phyloP scores from a whole-genome alignment of 352 stramenopile genomes.

The Phytophthora megakarya region DNA sequence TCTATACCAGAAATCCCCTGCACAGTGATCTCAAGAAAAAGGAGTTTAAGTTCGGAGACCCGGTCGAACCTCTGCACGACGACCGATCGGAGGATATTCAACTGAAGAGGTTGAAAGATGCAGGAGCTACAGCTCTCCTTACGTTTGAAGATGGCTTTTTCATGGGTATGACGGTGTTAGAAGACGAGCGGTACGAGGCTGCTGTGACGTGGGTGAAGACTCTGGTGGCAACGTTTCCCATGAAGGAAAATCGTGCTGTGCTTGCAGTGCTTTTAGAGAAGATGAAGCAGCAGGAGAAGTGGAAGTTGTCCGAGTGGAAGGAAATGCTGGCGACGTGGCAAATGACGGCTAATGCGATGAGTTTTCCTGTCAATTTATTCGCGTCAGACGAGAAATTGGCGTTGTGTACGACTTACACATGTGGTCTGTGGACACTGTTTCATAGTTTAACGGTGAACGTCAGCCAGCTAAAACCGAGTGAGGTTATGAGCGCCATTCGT shows the following conservation, averaged over 20 bases:
- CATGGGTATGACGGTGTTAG: constrained; percentile 56
- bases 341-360: constrained; percentile 39
- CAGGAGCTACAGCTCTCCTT: constrained; percentile 58
- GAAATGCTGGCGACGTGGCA: constrained; percentile 63
- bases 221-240: constrained; percentile 56
- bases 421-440: constrained; percentile 79
- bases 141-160: constrained; percentile 76
- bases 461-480: constrained; percentile 44
- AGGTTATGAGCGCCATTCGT: constrained; percentile 62
- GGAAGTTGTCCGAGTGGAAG: constrained; percentile 58
- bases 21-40: constrained; percentile 38
- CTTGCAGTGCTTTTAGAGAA: constrained; percentile 50
- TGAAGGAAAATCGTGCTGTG: constrained; percentile 57
- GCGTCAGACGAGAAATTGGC: constrained; percentile 42
- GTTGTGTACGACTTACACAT: constrained; percentile 80
- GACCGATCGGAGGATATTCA: constrained; percentile 46
- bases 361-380: constrained; percentile 68
- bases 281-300: constrained; percentile 41
- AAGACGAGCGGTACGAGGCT: constrained; percentile 58
- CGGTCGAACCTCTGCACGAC: constrained; percentile 37
- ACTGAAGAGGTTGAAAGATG: constrained; percentile 63
- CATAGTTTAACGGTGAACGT: constrained; percentile 63
- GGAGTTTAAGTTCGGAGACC: constrained; percentile 47
- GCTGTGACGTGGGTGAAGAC: constrained; percentile 66
- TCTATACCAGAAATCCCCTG: constrained; percentile 44